A percentile compares a stretch with the other conserved stretches of the same genome.
phyloP scores from a whole-genome alignment of 257 asterid species.

The Coffea canephora region DNA sequence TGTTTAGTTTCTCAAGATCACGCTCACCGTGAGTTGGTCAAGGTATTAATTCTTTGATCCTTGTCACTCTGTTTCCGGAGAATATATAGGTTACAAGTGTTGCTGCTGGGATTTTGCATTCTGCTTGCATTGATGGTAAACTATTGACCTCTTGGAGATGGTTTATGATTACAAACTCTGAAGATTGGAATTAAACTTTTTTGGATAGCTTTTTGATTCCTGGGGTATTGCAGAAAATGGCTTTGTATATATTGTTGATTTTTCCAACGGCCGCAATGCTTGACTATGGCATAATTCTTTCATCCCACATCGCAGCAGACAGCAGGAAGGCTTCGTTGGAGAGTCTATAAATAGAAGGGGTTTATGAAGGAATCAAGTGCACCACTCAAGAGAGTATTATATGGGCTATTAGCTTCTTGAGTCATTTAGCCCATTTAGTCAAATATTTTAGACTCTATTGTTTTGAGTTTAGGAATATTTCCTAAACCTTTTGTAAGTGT shows the following conservation, averaged over 20 bases:
- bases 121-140: constrained; percentile 81
- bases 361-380: no score
- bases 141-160: constrained; percentile 15
- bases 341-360: no score
- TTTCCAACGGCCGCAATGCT: no score
- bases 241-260: constrained; percentile 59
- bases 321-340: no score
- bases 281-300: no score
- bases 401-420: no score
- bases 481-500: no score
- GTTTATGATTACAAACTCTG: neutral
- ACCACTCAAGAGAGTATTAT: no score
- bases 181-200: constrained; percentile 10
- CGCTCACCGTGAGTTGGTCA: neutral
- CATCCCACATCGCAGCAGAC: no score
- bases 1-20: neutral
- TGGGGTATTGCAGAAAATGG: constrained; percentile 63
- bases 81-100: constrained; percentile 61
- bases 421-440: no score
- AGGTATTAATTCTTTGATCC: constrained; percentile 3
- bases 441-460: no score
- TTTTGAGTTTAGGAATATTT: no score
- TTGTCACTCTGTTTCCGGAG: constrained; percentile 21
- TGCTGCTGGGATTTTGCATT: constrained; percentile 95
- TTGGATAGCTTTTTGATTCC: constrained; percentile 25